Evolutionary conservation across 1,284 basidiomycete genomes (phyloP).

Genomic region (Takashimella tepidaria): DNA sequence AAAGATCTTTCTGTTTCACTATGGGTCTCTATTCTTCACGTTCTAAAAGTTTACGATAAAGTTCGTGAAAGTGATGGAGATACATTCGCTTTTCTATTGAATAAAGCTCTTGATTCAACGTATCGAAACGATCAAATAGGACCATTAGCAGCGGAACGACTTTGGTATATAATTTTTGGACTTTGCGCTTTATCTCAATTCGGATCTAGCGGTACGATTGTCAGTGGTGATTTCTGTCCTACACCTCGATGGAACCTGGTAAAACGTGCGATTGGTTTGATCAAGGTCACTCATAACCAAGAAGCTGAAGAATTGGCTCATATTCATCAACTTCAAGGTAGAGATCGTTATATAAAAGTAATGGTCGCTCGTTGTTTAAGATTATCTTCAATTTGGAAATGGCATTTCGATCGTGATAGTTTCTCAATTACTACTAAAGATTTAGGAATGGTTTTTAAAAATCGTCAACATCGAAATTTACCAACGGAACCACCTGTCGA

Average conservation of each 20-base stretch:
- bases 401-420: conserved; percentile 60
- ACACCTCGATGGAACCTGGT: conserved; percentile 66
- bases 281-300: conserved; percentile 58
- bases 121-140: conserved; percentile 32
- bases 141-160: conserved; percentile 59
- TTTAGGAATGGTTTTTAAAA: conserved; percentile 71
- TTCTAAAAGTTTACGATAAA: conserved; percentile 33
- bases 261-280: conserved; percentile 55
- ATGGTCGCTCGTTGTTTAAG: conserved; percentile 69
- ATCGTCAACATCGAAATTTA: conserved; percentile 72
- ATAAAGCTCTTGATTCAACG: conserved; percentile 34
- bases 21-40: conserved; percentile 72
- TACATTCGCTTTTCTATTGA: conserved; percentile 47
- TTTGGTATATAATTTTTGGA: conserved; percentile 68
- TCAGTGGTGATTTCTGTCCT: conserved; percentile 47
- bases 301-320: conserved; percentile 51
- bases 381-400: conserved; percentile 67
- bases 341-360: conserved; percentile 70
- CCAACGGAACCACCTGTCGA: conserved; percentile 63
- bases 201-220: conserved; percentile 56
- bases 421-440: conserved; percentile 62
- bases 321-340: conserved; percentile 54
- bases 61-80: conserved; percentile 24
- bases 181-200: conserved; percentile 76
- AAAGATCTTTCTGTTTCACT: conserved; percentile 57